Percentiles rank a stretch among this genome's conserved stretches.
Conservation (phyloP, 2,329 filamentous ascomycete species). For the Teratosphaeria nubilosa region DNA sequence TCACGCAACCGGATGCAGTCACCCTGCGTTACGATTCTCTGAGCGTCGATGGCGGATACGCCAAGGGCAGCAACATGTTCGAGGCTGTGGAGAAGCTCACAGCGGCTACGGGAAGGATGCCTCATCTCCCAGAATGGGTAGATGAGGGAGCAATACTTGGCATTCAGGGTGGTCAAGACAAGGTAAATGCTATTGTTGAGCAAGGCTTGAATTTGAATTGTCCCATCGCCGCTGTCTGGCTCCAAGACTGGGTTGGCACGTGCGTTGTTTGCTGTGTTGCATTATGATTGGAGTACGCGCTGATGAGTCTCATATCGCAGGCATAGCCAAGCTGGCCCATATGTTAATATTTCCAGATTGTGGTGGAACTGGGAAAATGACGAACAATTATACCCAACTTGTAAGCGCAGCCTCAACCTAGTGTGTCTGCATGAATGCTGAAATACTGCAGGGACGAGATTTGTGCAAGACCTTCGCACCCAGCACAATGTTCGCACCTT, state of each 20-base stretch:
- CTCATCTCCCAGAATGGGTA: constrained; percentile 23
- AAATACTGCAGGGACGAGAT: constrained; percentile 8
- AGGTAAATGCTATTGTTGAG: constrained; percentile 26
- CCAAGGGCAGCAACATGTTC: constrained; percentile 17
- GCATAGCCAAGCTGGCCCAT: constrained; percentile 25
- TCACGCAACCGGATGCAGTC: constrained; percentile 14
- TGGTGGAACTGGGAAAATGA: constrained; percentile 34
- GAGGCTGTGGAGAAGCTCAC: constrained; percentile 26
- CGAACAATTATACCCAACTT: constrained; percentile 25
- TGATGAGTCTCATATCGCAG: neutral
- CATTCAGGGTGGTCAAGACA: constrained; percentile 29
- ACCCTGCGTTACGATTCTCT: constrained; percentile 16
- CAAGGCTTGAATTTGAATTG: constrained; percentile 20
- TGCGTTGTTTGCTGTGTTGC: neutral
- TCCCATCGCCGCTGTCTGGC: constrained; percentile 28
- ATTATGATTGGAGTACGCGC: neutral
- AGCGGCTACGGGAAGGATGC: constrained; percentile 26
- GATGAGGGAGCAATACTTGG: constrained; percentile 27
- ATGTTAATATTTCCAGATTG: constrained; percentile 26
- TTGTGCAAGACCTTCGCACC: constrained; percentile 25
- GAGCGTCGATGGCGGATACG: constrained; percentile 16
- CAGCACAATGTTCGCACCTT: constrained; percentile 24
- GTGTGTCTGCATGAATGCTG: neutral
- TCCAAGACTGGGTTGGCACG: constrained; percentile 30
- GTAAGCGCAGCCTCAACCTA: constrained; percentile 10